Base-by-base conservation (phyloP, 208 protist species). In the Acanthamoeba healyi region DNA sequence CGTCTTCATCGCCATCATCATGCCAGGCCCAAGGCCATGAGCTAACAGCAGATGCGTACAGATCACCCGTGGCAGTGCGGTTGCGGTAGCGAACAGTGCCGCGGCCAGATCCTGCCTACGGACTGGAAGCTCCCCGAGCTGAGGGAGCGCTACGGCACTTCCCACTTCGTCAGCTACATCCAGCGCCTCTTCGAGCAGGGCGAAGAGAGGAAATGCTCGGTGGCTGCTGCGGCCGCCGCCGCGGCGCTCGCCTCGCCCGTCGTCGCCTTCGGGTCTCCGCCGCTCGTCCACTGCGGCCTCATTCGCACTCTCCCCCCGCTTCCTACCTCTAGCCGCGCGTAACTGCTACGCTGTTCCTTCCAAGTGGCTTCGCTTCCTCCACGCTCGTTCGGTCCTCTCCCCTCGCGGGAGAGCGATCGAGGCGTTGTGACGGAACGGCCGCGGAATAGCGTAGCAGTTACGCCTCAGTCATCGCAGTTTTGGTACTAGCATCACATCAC, bases 261-360 rank as follows among this genome's bases (percentile, higher is more conserved):
- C 70, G 44, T 19, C 26, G 77, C 77, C 46, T 32, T 58, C 44
- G 42, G n/a, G 22, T 6, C 19, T 2, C 77, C 77, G 40, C 77
- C 77, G 24, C 44, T 86, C 4, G 46, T 38, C 26, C 44, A 86
- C 44, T 86, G 77, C 17, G 77, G 77, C 67, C n/a, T 29, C 61
- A 36, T 67, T 29, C n/a, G 67, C 44, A n/a, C 77, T 24, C 44
- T 44, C 22, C 36, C 44, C 24, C 26, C 58, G 77, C 77, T 58
- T 7, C 38, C 54, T 19, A 32, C 54, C 44, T 58, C 86, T 92
- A 92, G 86, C 86, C 56, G 86, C 86, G 86, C 86, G 86, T 92
- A 92, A 92, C 86, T 92, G 86, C 86, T 92, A 92, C 86, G 86
- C 86, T 92, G 61, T 92, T 92, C 86, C 86, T 92, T 74, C 49